Evolutionary conservation across 306 rosid genomes (phyloP), one percentile per base, ranked within the genome.

Genomic region (Lablab purpureus): DNA sequence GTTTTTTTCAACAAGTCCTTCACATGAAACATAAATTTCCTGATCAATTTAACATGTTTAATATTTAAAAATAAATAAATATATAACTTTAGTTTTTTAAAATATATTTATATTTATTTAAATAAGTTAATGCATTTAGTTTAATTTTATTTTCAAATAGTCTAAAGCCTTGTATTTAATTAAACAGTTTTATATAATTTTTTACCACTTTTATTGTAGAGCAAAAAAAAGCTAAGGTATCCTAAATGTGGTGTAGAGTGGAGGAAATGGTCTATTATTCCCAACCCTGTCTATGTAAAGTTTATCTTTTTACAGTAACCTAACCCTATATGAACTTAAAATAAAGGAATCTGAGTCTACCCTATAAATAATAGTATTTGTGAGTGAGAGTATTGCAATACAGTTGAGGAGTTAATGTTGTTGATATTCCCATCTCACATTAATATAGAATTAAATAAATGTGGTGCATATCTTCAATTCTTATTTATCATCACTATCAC

Each of bases 351-450:
- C 27, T 58, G 0, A 58, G 10, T 58, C 32, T 56, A 23, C 32
- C n/a, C 30, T 56, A 10, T n/a, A n/a, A n/a, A n/a, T n/a, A n/a
- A n/a, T n/a, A n/a, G n/a, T n/a, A n/a, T 54, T 56, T 22, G 30
- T 23, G 7, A 23, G 63, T 11, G 32, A 18, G 27, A 18, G 27
- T 52, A 56, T 23, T 32, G 64, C 64, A 60, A 60, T 14, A 60
- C 41, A 10, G 21, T 13, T 60, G 11, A 12, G 36, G 15, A 25
- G 37, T 59, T 13, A 59, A 59, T 25, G 37, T 5, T 30, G 21
- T 40, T 84, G 58, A 64, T 82, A 79, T 82, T 80, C 87, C 43
- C 60, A 70, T 76, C 46, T 84, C 22, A 52, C 71, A 75, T 62
- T 74, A 27, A 73, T 55, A 32, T 23, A 15, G 13, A 19, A 12